Conservation (phyloP, 495 filamentous ascomycete genomes). For the Talaromyces liani region DNA sequence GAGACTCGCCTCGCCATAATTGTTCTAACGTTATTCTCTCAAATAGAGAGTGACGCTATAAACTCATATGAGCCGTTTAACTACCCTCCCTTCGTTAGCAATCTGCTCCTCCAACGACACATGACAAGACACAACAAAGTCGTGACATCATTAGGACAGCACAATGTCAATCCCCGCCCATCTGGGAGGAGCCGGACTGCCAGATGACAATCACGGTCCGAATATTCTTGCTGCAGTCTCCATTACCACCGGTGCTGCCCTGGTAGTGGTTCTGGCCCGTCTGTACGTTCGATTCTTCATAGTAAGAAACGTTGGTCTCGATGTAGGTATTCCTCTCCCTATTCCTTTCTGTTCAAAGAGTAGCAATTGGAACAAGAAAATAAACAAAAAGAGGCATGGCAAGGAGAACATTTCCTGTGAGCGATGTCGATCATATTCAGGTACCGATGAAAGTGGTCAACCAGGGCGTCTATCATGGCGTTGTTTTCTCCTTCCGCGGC, state of each 20-base stretch:
- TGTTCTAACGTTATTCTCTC: neutral
- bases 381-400: neutral
- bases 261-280: slow-evolving; percentile 19
- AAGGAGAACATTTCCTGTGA: neutral
- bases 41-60: neutral
- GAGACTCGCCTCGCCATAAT: neutral
- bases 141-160: slow-evolving; percentile 1
- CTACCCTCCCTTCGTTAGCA: neutral
- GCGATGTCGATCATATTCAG: neutral
- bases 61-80: neutral
- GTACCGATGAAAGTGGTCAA: neutral
- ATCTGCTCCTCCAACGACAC: neutral
- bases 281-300: slow-evolving; percentile 32
- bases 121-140: neutral
- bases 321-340: slow-evolving; percentile 17
- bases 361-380: neutral
- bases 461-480: neutral
- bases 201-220: slow-evolving; percentile 24
- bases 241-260: slow-evolving; percentile 23
- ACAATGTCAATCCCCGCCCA: slow-evolving; percentile 12
- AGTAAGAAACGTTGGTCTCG: slow-evolving; percentile 27
- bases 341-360: too few species aligned
- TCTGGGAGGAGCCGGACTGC: slow-evolving; percentile 13
- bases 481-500: neutral
- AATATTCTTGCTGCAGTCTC: slow-evolving; percentile 26